Base-by-base conservation (phyloP, 768 basidiomycete genomes). In the Cystobasidium tubakii region DNA sequence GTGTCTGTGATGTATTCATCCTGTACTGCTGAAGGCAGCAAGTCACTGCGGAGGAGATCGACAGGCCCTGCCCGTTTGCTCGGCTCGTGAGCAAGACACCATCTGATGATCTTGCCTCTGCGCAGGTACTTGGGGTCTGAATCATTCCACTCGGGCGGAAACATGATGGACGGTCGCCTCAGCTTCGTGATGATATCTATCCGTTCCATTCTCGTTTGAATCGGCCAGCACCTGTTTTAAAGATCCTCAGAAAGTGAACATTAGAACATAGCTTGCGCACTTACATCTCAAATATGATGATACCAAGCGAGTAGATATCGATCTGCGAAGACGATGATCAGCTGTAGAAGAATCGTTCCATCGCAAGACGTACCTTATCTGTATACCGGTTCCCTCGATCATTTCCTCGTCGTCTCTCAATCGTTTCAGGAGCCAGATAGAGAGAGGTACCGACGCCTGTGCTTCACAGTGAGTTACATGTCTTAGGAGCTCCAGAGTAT, bases 171-270 rank as follows among this genome's bases (percentile, higher is more conserved):
- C 1, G 80, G 80, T 0, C 62, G 70, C 9, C 80, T 75, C 1
- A 81, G 74, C 2, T 76, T 77, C 31, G 77, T 78, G n/a, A 81
- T 36, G n/a, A 79, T 76, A 43, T 77, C 73, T 1, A 79, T 76
- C 0, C 80, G 76, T 73, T 81, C 80, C 80, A 81, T 81, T 19
- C 77, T 76, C 0, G 79, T 79, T 65, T 73, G 67, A 63, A 79
- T 77, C 0, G 75, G 76, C 36, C 55, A 66, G 29, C 66, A 55
- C 73, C 73, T 74, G 25, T 43, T 25, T 4, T 27, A 2, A 12
- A 60, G 15, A 60, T 21, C 4, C 7, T 60, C 29, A 60, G 13
- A 6, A 29, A 15, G 6, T 4, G 63, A 7, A 13, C 44, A 7
- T 42, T 43, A 39, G 31, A 42, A 27, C 10, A 12, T 19, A 19